A percentile compares a stretch with the other conserved stretches of the same genome.
phyloP scores from a whole-genome alignment of 2,329 filamentous ascomycete species.

The Neodidymelliopsis sp. region DNA sequence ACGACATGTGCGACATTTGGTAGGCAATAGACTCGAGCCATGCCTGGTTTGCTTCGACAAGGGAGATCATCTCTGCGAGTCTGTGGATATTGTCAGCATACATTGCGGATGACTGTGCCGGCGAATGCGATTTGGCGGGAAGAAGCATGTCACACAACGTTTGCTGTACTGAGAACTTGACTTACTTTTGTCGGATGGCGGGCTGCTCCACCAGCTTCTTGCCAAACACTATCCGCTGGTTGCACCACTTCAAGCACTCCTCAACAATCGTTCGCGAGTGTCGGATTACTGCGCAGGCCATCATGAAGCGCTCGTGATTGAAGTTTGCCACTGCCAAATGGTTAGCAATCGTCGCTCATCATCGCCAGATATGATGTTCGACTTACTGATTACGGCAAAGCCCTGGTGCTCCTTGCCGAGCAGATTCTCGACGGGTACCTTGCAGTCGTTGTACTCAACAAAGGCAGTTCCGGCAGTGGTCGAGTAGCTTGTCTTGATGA shows the following conservation, averaged over 20 bases:
- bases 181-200: slow-evolving; percentile 78
- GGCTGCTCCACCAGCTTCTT: slow-evolving; percentile 85
- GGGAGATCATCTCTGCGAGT: slow-evolving; percentile 85
- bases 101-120: neutral
- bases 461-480: slow-evolving; percentile 79
- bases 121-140: neutral
- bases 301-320: slow-evolving; percentile 84
- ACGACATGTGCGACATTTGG: slow-evolving; percentile 87
- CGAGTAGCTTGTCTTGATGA: slow-evolving; percentile 84
- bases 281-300: slow-evolving; percentile 71
- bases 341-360: too few relatives aligned
- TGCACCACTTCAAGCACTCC: slow-evolving; percentile 86
- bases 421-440: slow-evolving; percentile 80
- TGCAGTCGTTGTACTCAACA: slow-evolving; percentile 85
- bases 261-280: slow-evolving; percentile 75
- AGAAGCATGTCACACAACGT: neutral
- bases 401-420: slow-evolving; percentile 86
- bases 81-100: slow-evolving; percentile 45
- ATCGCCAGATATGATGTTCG: too few relatives aligned
- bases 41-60: slow-evolving; percentile 81
- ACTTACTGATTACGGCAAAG: slow-evolving; percentile 73
- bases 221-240: slow-evolving; percentile 84
- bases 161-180: slow-evolving; percentile 7
- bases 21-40: slow-evolving; percentile 87
- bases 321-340: slow-evolving; percentile 80